phyloP scores from a whole-genome alignment of 1,284 basidiomycete species.

The Clitocybe nebularis region DNA sequence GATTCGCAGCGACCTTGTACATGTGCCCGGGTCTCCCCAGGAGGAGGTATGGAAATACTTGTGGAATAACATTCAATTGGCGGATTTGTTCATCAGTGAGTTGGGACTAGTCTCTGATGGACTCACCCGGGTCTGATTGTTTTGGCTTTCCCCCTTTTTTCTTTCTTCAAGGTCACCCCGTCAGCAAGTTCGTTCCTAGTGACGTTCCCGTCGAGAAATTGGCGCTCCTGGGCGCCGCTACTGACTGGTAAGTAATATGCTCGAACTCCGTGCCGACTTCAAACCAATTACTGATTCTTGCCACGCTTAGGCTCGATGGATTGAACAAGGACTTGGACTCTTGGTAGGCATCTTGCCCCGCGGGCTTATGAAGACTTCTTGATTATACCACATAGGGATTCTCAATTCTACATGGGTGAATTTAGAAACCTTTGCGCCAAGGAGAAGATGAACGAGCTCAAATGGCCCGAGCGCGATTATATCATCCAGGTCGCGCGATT shows the following conservation, averaged over 20 bases:
- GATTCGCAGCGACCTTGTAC: slow-evolving; percentile 77
- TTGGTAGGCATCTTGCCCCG: slow-evolving; percentile 48
- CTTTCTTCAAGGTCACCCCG: slow-evolving; percentile 85
- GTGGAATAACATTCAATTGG: slow-evolving; percentile 82
- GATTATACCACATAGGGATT: slow-evolving; percentile 43
- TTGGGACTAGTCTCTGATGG: background rate
- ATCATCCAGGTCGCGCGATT: slow-evolving; percentile 84
- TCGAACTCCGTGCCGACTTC: background rate
- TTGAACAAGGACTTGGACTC: slow-evolving; percentile 77
- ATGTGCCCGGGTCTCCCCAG: slow-evolving; percentile 73
- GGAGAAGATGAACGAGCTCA: slow-evolving; percentile 73
- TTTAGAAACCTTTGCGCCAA: slow-evolving; percentile 71
- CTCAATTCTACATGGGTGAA: slow-evolving; percentile 79
- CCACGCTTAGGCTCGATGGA: slow-evolving; percentile 67
- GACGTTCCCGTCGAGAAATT: slow-evolving; percentile 73
- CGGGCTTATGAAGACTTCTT: slow-evolving; percentile 8
- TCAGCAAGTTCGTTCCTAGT: slow-evolving; percentile 84
- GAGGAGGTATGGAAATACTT: slow-evolving; percentile 88
- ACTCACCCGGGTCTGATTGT: background rate
- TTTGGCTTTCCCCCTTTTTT: no score
- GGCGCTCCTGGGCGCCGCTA: slow-evolving; percentile 71
- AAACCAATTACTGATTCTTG: background rate
- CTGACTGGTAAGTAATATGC: slow-evolving; percentile 58
- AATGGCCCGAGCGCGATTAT: slow-evolving; percentile 80
- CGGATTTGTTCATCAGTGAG: slow-evolving; percentile 81